Percentiles rank a stretch among this genome's conserved stretches.
Conservation (phyloP, 2,329 filamentous ascomycete species). For the Exophiala sp. region DNA sequence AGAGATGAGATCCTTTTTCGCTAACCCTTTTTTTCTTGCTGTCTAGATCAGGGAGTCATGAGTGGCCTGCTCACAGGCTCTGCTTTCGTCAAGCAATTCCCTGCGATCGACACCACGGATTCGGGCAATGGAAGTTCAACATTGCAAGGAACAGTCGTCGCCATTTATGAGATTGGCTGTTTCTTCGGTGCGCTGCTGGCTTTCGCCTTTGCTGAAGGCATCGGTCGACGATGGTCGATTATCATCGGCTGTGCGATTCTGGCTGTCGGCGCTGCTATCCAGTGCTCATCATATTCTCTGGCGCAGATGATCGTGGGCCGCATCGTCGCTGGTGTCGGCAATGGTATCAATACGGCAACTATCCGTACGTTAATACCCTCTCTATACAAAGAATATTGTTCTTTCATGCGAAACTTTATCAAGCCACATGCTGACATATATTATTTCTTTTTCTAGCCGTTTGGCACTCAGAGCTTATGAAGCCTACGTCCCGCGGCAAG, state of each 20-base stretch:
- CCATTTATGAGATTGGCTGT: constrained; percentile 44
- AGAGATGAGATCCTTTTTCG: too few relatives aligned
- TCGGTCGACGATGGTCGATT: constrained; percentile 48
- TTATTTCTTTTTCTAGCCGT: neutral
- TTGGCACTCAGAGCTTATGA: constrained; percentile 41
- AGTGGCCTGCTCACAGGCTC: constrained; percentile 65
- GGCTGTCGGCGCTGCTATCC: constrained; percentile 35
- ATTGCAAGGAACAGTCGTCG: constrained; percentile 24
- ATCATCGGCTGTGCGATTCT: constrained; percentile 47
- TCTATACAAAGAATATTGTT: neutral
- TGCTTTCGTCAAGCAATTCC: constrained; percentile 53
- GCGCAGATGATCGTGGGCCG: constrained; percentile 27
- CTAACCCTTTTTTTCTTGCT: too few relatives aligned
- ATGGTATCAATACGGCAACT: constrained; percentile 21
- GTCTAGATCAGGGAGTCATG: constrained; percentile 63
- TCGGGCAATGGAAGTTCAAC: constrained; percentile 8
- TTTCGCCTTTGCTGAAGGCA: constrained; percentile 46
- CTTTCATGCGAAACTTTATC: too few relatives aligned
- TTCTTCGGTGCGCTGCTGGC: constrained; percentile 46
- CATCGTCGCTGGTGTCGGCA: constrained; percentile 28
- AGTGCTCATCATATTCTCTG: constrained; percentile 26
- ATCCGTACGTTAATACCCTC: neutral
- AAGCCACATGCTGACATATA: neutral
- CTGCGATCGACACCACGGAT: constrained; percentile 39
- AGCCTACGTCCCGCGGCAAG: constrained; percentile 46